Evolutionary conservation across 2,329 filamentous ascomycete species (phyloP).

Genomic region (Pestalotiopsis sp.): DNA sequence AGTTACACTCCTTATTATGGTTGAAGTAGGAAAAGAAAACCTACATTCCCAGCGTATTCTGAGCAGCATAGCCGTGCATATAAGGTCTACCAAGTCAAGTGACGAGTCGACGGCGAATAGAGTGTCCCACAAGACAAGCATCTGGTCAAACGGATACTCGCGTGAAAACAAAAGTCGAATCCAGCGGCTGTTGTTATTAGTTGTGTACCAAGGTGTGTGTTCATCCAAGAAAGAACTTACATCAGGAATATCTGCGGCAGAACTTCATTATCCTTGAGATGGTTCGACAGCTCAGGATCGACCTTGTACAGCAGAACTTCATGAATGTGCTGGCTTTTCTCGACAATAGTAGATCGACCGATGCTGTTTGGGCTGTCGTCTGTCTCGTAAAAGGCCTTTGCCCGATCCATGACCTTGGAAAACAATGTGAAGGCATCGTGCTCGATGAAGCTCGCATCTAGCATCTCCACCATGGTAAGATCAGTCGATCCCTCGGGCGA

Average conservation of each 20-base stretch:
- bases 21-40: slow-evolving; percentile 29
- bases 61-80: slow-evolving; percentile 93
- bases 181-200: slow-evolving; percentile 68
- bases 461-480: slow-evolving; percentile 60
- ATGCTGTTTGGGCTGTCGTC: slow-evolving; percentile 40
- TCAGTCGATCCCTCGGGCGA: slow-evolving; percentile 42
- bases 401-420: slow-evolving; percentile 82
- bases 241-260: slow-evolving; percentile 97
- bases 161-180: slow-evolving; percentile 89
- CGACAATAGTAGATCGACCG: slow-evolving; percentile 62
- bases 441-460: slow-evolving; percentile 77
- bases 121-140: slow-evolving; percentile 85
- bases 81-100: slow-evolving; percentile 79
- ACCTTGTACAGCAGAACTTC: slow-evolving; percentile 75
- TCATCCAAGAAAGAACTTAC: slow-evolving; percentile 46
- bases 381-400: slow-evolving; percentile 85
- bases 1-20: background rate
- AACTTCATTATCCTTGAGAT: slow-evolving; percentile 82
- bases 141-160: slow-evolving; percentile 87
- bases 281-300: slow-evolving; percentile 80
- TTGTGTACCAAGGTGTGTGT: slow-evolving; percentile 9
- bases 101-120: slow-evolving; percentile 85
- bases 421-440: slow-evolving; percentile 91
- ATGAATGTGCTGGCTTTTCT: slow-evolving; percentile 84
- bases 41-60: slow-evolving; percentile 87